Evolutionary conservation across 1,284 basidiomycete genomes (phyloP).

Genomic region (Trichosporon sp.): DNA sequence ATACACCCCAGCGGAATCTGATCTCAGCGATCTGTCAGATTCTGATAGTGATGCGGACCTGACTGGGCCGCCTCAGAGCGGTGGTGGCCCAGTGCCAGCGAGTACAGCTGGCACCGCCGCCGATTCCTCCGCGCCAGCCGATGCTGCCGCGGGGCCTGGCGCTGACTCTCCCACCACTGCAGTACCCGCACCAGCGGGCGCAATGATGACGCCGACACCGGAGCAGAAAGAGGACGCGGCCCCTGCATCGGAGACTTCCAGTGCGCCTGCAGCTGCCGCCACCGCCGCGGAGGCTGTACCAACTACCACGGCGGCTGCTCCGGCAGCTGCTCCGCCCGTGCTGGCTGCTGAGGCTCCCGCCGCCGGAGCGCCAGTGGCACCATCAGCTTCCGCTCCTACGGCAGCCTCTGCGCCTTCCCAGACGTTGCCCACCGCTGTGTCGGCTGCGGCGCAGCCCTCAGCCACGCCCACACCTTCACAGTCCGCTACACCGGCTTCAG

Average conservation of each 20-base stretch:
- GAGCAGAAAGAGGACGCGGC: neutral
- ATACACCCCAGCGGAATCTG: conserved; percentile 4
- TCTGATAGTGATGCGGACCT: conserved; percentile 35
- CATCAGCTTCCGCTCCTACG: neutral
- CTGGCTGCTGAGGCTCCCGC: neutral
- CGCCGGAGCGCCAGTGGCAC: neutral
- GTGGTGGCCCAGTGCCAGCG: conserved; percentile 29
- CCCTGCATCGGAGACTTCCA: neutral
- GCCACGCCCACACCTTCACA: too few species aligned
- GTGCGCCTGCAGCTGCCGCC: neutral
- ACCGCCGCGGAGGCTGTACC: too few species aligned
- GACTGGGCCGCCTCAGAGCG: conserved; percentile 36
- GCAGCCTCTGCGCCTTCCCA: too few species aligned
- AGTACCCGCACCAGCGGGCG: neutral
- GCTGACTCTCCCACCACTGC: too few species aligned
- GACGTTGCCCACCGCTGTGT: too few species aligned
- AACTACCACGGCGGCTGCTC: neutral
- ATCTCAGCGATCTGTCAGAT: conserved; percentile 19
- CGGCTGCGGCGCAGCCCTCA: too few species aligned
- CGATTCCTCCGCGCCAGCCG: neutral
- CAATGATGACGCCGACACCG: neutral
- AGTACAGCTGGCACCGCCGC: neutral
- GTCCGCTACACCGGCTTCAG: neutral
- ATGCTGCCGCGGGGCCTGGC: neutral
- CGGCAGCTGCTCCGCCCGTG: too few species aligned